These are phyloP conservation scores for Pachysolen tannophilus DNA, from an alignment of 805 yeast genomes.

Conservation along the genomic window DNA sequence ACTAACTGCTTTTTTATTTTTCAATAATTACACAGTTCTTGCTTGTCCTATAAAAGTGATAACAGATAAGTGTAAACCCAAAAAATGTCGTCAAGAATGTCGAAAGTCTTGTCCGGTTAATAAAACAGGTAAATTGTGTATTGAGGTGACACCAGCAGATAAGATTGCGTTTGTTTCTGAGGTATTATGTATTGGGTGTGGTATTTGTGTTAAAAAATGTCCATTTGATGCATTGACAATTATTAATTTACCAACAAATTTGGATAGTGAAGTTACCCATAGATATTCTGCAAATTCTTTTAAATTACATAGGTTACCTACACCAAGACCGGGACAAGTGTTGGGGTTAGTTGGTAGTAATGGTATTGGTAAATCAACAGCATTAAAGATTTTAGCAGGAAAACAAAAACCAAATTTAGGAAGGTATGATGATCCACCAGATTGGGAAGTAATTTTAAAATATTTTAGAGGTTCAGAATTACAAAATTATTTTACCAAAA, in stretches of 20 bases:
- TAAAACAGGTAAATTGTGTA: slow-evolving; percentile 94
- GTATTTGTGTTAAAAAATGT: slow-evolving; percentile 98
- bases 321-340: slow-evolving; percentile 99
- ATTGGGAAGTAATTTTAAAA: slow-evolving; percentile 89
- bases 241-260: slow-evolving; percentile 92
- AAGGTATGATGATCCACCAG: slow-evolving; percentile 90
- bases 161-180: slow-evolving; percentile 95
- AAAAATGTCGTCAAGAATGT: slow-evolving; percentile 98
- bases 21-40: slow-evolving; percentile 1
- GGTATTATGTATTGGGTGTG: slow-evolving; percentile 95
- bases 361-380: slow-evolving; percentile 99
- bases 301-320: slow-evolving; percentile 93
- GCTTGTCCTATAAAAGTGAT: slow-evolving; percentile 95
- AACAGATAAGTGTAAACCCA: slow-evolving; percentile 94
- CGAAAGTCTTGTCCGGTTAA: slow-evolving; percentile 96
- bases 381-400: slow-evolving; percentile 93
- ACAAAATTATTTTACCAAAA: slow-evolving; percentile 91
- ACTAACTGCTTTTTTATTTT: too few relatives aligned
- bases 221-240: slow-evolving; percentile 96
- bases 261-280: slow-evolving; percentile 89
- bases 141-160: slow-evolving; percentile 84
- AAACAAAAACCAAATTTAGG: slow-evolving; percentile 97
- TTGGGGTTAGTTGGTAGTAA: slow-evolving; percentile 96
- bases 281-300: slow-evolving; percentile 97
- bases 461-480: slow-evolving; percentile 95